A percentile compares a stretch with the other conserved stretches of the same genome.
These are phyloP conservation scores for Prunus mira DNA, from an alignment of 306 rosid species.

Conservation along the genomic window DNA sequence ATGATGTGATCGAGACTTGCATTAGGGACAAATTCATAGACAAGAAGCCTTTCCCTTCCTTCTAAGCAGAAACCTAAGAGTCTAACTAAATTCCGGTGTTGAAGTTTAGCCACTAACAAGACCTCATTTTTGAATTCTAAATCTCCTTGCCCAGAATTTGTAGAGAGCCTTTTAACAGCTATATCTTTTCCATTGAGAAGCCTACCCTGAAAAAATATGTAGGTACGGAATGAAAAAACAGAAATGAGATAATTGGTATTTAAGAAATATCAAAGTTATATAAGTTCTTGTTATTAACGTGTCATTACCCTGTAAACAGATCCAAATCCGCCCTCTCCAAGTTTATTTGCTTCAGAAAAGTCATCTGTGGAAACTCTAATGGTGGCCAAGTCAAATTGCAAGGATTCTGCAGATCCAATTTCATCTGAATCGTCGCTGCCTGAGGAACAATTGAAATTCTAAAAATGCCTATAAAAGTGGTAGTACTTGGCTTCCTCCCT, in stretches of 20 bases:
- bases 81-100: slow-evolving; percentile 12
- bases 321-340: not conserved
- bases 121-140: slow-evolving; percentile 8
- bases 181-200: not conserved
- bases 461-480: too few species aligned
- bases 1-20: not conserved
- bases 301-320: slow-evolving; percentile 1
- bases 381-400: slow-evolving; percentile 1
- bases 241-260: not conserved
- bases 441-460: not conserved
- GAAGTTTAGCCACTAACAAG: not conserved
- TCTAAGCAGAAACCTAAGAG: not conserved
- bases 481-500: too few species aligned
- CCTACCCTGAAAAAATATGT: not conserved
- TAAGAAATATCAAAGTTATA: too few species aligned
- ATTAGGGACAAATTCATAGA: too few species aligned
- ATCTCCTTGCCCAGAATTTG: slow-evolving; percentile 2
- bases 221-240: not conserved
- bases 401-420: not conserved
- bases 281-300: too few species aligned
- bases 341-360: slow-evolving; percentile 9
- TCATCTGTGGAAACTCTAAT: slow-evolving; percentile 5
- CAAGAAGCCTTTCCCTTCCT: slow-evolving; percentile 2
- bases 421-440: not conserved
- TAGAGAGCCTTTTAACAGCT: not conserved